These are phyloP conservation scores for Spergularia bocconei DNA, from an alignment of 148 eudicot species.

Conservation along the genomic window DNA sequence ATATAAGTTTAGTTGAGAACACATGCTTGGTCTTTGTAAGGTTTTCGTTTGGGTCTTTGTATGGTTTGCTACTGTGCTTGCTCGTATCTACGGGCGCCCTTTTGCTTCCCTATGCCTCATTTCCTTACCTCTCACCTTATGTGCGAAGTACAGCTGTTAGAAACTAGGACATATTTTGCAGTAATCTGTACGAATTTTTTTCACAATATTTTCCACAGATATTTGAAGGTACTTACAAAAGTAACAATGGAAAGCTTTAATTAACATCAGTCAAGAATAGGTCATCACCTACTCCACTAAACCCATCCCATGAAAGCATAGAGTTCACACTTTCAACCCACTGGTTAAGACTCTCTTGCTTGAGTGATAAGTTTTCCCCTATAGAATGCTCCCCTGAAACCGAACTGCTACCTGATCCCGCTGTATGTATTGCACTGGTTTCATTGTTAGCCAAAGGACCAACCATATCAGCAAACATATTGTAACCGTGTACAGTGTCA, in stretches of 20 bases:
- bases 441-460: conserved; percentile 1
- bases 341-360: conserved; percentile 11
- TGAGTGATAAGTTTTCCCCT: background rate
- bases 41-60: no score
- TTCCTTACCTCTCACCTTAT: no score
- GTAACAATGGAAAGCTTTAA: background rate
- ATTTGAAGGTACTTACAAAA: background rate
- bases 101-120: no score
- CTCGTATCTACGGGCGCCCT: no score
- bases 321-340: conserved; percentile 13
- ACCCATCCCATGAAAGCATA: conserved; percentile 16
- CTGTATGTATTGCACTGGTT: background rate
- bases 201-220: no score
- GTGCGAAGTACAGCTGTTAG: no score
- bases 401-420: background rate
- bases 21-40: no score
- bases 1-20: no score
- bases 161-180: no score
- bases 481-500: background rate
- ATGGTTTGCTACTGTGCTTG: no score
- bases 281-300: conserved; percentile 14
- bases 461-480: background rate
- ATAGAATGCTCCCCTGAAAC: background rate
- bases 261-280: conserved; percentile 16
- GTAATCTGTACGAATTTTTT: no score